Evolutionary conservation across 352 stramenopile species (phyloP).

Genomic region (Pythium dissotocum): DNA sequence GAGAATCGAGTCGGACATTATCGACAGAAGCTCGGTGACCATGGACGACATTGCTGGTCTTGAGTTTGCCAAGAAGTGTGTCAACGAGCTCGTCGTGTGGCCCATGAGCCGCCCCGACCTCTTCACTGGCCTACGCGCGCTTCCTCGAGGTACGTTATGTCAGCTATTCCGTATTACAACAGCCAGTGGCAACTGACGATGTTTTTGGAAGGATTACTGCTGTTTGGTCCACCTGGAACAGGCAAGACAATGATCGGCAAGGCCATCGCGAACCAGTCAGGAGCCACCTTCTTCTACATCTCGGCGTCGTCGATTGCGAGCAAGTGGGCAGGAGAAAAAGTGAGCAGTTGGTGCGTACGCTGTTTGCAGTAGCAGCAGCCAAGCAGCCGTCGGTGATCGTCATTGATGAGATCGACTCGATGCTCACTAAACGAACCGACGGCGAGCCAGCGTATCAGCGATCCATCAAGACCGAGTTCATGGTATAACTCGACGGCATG

Average conservation of each 20-base stretch:
- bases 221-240: neutral
- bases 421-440: neutral
- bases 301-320: neutral
- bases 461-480: constrained; percentile 7
- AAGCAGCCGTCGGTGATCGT: constrained; percentile 6
- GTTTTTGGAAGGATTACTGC: neutral
- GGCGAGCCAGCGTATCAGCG: neutral
- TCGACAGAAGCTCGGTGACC: neutral
- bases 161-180: no score
- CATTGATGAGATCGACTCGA: constrained; percentile 10
- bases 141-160: neutral
- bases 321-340: constrained; percentile 1
- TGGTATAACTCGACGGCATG: neutral
- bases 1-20: neutral
- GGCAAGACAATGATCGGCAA: neutral
- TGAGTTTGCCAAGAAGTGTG: neutral
- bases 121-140: neutral
- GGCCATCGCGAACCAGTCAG: neutral
- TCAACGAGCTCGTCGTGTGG: neutral
- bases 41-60: neutral
- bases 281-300: neutral
- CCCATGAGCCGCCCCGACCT: neutral
- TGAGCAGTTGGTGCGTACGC: neutral
- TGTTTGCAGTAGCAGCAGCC: neutral
- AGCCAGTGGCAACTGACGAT: no score